Conservation (phyloP, 176 grass and related monocot genomes). For the Chloris gayana region DNA sequence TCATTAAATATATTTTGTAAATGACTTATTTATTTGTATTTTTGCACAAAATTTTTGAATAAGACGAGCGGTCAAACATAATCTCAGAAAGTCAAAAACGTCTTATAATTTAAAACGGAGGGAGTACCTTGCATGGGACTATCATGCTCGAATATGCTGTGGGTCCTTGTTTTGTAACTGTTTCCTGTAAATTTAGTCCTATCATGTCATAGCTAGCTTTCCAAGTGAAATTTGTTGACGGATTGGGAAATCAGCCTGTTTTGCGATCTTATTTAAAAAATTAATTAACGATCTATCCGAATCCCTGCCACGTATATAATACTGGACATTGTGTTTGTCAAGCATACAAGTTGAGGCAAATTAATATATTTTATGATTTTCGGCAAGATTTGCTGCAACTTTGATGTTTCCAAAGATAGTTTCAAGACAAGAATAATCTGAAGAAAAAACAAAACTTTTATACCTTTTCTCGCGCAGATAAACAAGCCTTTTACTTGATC, state of each 20-base stretch:
- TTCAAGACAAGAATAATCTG: background rate
- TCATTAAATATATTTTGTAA: no score
- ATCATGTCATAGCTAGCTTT: background rate
- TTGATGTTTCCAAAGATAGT: background rate
- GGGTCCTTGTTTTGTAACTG: background rate
- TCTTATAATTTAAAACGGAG: no score
- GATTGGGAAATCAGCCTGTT: background rate
- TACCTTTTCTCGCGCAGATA: background rate
- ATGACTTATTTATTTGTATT: no score
- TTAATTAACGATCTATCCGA: background rate
- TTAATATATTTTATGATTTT: background rate
- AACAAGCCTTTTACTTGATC: background rate
- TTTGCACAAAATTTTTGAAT: no score
- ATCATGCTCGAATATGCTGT: background rate
- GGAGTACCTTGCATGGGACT: conserved; percentile 3
- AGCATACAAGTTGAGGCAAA: background rate
- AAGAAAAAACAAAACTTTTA: background rate
- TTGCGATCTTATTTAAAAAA: background rate
- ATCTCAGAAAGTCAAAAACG: no score
- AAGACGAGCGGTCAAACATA: no score
- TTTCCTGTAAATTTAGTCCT: background rate
- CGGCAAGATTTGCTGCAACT: background rate
- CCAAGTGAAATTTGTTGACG: background rate
- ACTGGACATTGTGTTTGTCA: background rate
- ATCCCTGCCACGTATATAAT: background rate